phyloP scores from a whole-genome alignment of 2,329 filamentous ascomycete genomes.

The Nemania serpens region DNA sequence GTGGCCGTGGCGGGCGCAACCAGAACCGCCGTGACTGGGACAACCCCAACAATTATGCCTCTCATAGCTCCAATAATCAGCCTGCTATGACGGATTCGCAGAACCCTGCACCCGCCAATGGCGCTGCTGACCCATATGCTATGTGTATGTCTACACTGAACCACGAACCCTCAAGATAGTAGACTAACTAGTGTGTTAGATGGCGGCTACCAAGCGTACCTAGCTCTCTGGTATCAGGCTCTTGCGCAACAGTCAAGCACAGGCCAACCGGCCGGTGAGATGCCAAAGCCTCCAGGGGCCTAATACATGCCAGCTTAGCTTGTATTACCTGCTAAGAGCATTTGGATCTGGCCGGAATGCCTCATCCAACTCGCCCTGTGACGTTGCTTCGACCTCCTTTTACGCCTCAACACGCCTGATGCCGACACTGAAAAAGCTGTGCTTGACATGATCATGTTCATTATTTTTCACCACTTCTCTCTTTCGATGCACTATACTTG shows the following conservation, averaged over 20 bases:
- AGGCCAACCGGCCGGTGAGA: constrained; percentile 42
- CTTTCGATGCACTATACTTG: constrained; percentile 1
- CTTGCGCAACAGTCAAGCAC: constrained; percentile 53
- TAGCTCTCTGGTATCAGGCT: constrained; percentile 81
- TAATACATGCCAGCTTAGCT: constrained; percentile 30
- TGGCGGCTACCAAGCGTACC: constrained; percentile 80
- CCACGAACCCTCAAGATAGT: not conserved
- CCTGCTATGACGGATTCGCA: constrained; percentile 46
- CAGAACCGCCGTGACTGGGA: constrained; percentile 58
- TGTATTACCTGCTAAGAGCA: not conserved
- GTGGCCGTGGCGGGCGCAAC: constrained; percentile 45
- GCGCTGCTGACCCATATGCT: constrained; percentile 72
- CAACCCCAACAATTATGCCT: constrained; percentile 56
- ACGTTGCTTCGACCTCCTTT: not conserved
- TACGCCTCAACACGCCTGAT: constrained; percentile 7
- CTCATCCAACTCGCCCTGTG: not conserved
- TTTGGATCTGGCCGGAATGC: not conserved
- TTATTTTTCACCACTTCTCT: constrained; percentile 4
- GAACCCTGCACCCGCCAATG: constrained; percentile 51
- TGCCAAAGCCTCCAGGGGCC: constrained; percentile 47
- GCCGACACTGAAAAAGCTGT: constrained; percentile 1
- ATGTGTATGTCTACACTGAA: constrained; percentile 60
- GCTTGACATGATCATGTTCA: not conserved
- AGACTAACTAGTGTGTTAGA: constrained; percentile 52
- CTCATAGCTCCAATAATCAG: constrained; percentile 51